Evolutionary conservation across 768 basidiomycete genomes (phyloP).

Genomic region (Russula olivacea): DNA sequence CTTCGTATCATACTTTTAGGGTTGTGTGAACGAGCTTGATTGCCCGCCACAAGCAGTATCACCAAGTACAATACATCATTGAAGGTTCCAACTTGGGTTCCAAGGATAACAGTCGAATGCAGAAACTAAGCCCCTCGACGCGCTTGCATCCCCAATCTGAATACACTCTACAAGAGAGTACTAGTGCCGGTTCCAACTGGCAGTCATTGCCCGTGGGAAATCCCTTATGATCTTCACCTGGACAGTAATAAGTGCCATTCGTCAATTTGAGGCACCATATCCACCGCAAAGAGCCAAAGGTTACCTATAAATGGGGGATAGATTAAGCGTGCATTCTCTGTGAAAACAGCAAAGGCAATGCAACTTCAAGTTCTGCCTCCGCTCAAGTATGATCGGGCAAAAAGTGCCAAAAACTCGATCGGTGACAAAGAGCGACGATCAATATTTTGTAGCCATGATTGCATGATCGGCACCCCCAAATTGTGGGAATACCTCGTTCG

Average conservation of each 20-base stretch:
- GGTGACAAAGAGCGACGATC: neutral
- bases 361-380: neutral
- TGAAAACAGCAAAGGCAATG: neutral
- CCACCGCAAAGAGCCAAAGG: neutral
- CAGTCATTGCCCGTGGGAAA: no score
- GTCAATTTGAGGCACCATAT: neutral
- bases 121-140: neutral
- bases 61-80: neutral
- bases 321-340: neutral
- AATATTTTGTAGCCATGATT: neutral
- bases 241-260: neutral
- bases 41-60: neutral
- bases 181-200: neutral
- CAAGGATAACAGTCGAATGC: neutral
- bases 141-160: neutral
- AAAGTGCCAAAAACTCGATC: neutral
- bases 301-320: neutral
- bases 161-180: neutral
- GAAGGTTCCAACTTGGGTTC: no score
- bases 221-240: no score
- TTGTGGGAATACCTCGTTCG: neutral
- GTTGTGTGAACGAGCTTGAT: conserved; percentile 10
- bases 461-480: no score
- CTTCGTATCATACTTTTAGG: neutral
- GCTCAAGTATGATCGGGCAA: neutral